These are phyloP conservation scores for Cladosporium colombiae DNA, from an alignment of 2,329 filamentous ascomycete genomes.

Conservation along the genomic window DNA sequence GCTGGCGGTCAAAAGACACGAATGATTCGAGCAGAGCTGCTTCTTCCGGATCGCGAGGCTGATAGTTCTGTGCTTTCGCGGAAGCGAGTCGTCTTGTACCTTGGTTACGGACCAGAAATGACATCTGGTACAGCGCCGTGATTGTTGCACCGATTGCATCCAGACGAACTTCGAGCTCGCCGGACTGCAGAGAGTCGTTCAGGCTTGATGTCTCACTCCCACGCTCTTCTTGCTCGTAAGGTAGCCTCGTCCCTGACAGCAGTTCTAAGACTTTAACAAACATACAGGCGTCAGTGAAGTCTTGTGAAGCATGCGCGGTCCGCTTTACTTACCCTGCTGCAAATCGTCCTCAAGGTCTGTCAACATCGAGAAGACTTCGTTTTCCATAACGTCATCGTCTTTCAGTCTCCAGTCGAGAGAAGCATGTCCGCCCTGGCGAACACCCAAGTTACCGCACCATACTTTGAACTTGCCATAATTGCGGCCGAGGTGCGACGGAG, in stretches of 20 bases:
- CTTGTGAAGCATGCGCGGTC: neutral
- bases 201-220: neutral
- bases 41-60: neutral
- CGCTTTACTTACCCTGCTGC: neutral
- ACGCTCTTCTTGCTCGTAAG: neutral
- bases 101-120: neutral
- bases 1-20: neutral
- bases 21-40: neutral
- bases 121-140: neutral
- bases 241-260: neutral
- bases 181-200: neutral
- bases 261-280: neutral
- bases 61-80: neutral
- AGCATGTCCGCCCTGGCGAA: slow-evolving; percentile 5
- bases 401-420: slow-evolving; percentile 13
- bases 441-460: slow-evolving; percentile 10
- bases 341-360: neutral
- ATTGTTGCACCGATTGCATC: neutral
- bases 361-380: neutral
- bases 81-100: neutral
- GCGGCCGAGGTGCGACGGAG: neutral
- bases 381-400: neutral
- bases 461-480: neutral
- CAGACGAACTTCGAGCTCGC: neutral
- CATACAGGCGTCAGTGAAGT: neutral